A percentile compares a stretch with the other conserved stretches of the same genome.
These are phyloP conservation scores for Colletotrichum sp. DNA, from an alignment of 2,329 filamentous ascomycete genomes.

Conservation along the genomic window DNA sequence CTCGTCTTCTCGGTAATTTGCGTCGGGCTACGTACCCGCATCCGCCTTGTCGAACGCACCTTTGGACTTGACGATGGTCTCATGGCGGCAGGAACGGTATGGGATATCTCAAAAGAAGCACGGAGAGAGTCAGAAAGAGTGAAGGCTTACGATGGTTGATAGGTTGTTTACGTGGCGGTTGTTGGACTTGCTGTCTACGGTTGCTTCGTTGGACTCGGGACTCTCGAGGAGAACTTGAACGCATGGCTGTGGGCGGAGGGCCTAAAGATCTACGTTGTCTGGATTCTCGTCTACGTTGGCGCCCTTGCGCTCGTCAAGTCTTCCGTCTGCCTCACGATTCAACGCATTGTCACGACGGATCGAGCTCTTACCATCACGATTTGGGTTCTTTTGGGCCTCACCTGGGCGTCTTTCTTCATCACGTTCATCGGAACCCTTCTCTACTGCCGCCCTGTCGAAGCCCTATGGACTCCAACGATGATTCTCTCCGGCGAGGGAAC, in stretches of 20 bases:
- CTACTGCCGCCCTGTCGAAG: conserved; percentile 34
- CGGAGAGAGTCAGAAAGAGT: background rate
- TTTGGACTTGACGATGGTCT: conserved; percentile 23
- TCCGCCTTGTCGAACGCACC: conserved; percentile 6
- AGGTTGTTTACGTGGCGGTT: conserved; percentile 21
- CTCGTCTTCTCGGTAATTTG: conserved; percentile 13
- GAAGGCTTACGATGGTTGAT: background rate
- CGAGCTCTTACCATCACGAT: conserved; percentile 24
- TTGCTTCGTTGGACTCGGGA: conserved; percentile 26
- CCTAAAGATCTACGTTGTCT: conserved; percentile 26
- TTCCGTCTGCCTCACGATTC: conserved; percentile 40
- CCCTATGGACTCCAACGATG: conserved; percentile 32
- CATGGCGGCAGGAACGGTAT: conserved; percentile 21
- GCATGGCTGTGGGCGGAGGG: conserved; percentile 27
- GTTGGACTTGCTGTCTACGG: conserved; percentile 23
- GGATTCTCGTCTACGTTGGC: conserved; percentile 30
- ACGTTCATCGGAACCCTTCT: conserved; percentile 35
- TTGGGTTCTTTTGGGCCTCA: conserved; percentile 23
- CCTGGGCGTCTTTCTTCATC: conserved; percentile 30
- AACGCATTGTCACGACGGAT: conserved; percentile 32
- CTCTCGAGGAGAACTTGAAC: conserved; percentile 26
- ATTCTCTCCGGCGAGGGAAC: conserved; percentile 26
- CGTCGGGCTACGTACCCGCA: conserved; percentile 5
- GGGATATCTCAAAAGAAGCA: background rate
- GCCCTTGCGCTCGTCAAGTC: conserved; percentile 31